phyloP scores from a whole-genome alignment of 805 yeast genomes.

The Suhomyces prunicola region DNA sequence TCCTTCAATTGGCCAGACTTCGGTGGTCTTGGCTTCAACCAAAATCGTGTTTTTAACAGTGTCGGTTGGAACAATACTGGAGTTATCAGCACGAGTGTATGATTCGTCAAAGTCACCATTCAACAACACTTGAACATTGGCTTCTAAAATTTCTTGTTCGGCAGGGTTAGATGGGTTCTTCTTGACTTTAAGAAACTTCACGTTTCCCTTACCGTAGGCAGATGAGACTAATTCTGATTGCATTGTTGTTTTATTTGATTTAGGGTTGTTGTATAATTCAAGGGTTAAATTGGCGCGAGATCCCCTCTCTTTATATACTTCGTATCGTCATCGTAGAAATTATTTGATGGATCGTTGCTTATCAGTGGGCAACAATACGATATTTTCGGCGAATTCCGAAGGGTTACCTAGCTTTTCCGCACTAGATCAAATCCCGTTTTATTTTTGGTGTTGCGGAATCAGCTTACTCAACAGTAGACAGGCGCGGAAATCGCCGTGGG shows the following conservation, averaged over 20 bases:
- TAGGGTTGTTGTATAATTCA: neutral
- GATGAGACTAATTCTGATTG: slow-evolving; percentile 31
- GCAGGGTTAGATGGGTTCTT: slow-evolving; percentile 71
- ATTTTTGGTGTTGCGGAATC: neutral
- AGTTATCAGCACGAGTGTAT: slow-evolving; percentile 84
- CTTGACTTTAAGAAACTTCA: slow-evolving; percentile 85
- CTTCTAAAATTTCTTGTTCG: slow-evolving; percentile 80
- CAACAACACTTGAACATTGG: slow-evolving; percentile 71
- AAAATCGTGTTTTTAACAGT: slow-evolving; percentile 87
- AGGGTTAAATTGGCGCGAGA: neutral
- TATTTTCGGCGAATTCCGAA: neutral
- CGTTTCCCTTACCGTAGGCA: slow-evolving; percentile 89
- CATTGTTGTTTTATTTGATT: neutral
- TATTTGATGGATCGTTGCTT: neutral
- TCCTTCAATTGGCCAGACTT: slow-evolving; percentile 88
- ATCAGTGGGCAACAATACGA: neutral
- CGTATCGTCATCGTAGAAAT: neutral
- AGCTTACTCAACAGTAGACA: neutral
- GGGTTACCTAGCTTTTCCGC: neutral
- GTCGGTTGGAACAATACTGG: slow-evolving; percentile 90
- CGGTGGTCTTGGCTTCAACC: slow-evolving; percentile 75
- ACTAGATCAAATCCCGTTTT: neutral
- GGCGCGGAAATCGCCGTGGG: neutral
- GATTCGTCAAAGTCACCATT: slow-evolving; percentile 77
- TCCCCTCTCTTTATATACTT: neutral